phyloP scores from a whole-genome alignment of 2,329 filamentous ascomycete genomes.

The Tolypocladium inflatum region DNA sequence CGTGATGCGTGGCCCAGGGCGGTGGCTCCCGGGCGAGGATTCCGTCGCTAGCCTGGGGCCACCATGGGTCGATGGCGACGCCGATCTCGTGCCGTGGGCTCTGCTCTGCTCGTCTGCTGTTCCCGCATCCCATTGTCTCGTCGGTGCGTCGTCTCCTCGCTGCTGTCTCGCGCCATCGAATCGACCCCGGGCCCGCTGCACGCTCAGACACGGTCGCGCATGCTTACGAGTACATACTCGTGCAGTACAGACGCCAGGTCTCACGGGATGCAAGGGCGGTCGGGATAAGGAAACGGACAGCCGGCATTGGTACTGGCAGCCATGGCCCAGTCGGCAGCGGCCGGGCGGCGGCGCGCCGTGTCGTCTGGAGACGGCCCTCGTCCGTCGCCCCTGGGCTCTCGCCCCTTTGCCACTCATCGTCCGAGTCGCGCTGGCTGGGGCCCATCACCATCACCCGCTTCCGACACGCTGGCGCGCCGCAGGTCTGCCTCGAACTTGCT shows the following conservation, averaged over 20 bases:
- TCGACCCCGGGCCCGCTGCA: not conserved
- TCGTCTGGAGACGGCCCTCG: not conserved
- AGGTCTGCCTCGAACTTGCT: not conserved
- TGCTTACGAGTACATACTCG: too few relatives aligned
- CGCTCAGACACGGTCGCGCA: not conserved
- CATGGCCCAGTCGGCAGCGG: not conserved
- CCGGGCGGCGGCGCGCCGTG: not conserved
- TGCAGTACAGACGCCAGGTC: not conserved
- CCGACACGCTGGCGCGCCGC: not conserved
- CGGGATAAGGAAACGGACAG: not conserved
- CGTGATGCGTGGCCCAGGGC: too few relatives aligned
- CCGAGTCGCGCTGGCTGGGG: slow-evolving; percentile 3
- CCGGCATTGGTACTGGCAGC: not conserved
- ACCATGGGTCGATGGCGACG: too few relatives aligned
- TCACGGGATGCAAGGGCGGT: not conserved
- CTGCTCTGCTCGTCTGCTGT: too few relatives aligned
- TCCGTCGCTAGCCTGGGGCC: too few relatives aligned
- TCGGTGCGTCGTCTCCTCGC: too few relatives aligned
- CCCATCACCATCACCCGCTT: not conserved
- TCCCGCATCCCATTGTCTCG: too few relatives aligned
- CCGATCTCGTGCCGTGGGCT: too few relatives aligned
- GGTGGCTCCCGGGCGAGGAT: too few relatives aligned
- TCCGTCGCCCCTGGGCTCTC: not conserved
- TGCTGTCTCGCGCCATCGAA: too few relatives aligned
- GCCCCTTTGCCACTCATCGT: slow-evolving; percentile 2